Evolutionary conservation across 2,329 filamentous ascomycete species (phyloP).

Genomic region (Colletotrichum sp.): DNA sequence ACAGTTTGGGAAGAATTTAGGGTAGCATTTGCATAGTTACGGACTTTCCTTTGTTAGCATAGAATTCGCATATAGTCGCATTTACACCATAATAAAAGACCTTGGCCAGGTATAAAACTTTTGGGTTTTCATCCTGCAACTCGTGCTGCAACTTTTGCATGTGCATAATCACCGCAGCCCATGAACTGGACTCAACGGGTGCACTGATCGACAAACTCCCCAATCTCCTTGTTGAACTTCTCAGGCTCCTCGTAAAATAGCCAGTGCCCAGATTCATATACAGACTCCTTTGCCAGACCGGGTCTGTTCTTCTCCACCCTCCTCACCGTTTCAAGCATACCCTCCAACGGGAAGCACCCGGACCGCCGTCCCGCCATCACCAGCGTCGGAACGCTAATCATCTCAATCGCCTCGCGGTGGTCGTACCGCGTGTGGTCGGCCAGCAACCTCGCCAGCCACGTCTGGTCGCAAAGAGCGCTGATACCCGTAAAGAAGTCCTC

Average conservation of each 20-base stretch:
- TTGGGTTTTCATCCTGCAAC: not conserved
- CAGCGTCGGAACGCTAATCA: slow-evolving; percentile 35
- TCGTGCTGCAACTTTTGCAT: not conserved
- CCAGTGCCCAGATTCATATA: slow-evolving; percentile 44
- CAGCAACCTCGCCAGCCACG: slow-evolving; percentile 41
- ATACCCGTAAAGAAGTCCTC: slow-evolving; percentile 40
- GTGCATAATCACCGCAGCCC: not conserved
- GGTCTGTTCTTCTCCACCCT: slow-evolving; percentile 28
- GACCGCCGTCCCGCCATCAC: slow-evolving; percentile 41
- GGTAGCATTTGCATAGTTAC: not conserved
- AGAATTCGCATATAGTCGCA: not conserved
- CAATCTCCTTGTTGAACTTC: slow-evolving; percentile 38
- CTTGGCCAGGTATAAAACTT: not conserved
- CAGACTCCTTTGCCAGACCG: slow-evolving; percentile 28
- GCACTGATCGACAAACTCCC: not conserved
- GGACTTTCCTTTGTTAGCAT: not conserved
- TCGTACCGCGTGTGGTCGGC: slow-evolving; percentile 46
- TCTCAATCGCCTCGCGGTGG: slow-evolving; percentile 43
- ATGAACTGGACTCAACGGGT: not conserved
- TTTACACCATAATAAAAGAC: not conserved
- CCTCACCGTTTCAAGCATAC: slow-evolving; percentile 39
- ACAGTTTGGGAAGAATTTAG: too few species aligned
- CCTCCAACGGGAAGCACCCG: slow-evolving; percentile 43
- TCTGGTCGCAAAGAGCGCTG: slow-evolving; percentile 37
- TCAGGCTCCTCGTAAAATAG: slow-evolving; percentile 45